Conservation (phyloP, 2,329 filamentous ascomycete species). For the Penicillium aurantiogriseum region DNA sequence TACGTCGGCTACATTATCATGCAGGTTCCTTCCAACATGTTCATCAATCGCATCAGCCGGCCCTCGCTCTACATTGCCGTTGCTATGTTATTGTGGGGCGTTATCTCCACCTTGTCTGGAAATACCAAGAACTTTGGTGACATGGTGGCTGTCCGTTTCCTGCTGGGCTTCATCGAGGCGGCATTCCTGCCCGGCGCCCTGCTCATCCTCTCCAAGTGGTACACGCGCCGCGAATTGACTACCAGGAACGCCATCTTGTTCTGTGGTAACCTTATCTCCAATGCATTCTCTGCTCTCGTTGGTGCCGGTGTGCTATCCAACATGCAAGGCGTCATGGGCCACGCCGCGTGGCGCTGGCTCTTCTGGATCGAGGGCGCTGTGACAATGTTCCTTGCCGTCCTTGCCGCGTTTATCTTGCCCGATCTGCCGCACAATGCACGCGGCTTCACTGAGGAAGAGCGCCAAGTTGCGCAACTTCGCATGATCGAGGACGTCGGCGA, state of each 20-base stretch:
- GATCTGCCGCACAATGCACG: constrained; percentile 57
- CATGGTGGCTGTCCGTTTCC: constrained; percentile 40
- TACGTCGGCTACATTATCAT: constrained; percentile 50
- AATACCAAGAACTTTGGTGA: constrained; percentile 36
- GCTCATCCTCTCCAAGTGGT: constrained; percentile 49
- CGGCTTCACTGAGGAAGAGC: constrained; percentile 47
- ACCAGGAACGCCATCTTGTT: constrained; percentile 49
- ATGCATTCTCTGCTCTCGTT: constrained; percentile 48
- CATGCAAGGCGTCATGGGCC: constrained; percentile 42
- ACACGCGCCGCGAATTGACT: constrained; percentile 47
- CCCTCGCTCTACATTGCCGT: constrained; percentile 47
- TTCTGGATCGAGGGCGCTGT: constrained; percentile 56
- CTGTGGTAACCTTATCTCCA: constrained; percentile 48
- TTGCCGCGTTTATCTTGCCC: constrained; percentile 42
- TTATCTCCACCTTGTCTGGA: constrained; percentile 59
- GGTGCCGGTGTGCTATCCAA: constrained; percentile 47
- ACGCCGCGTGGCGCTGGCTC: constrained; percentile 49
- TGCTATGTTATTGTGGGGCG: constrained; percentile 57
- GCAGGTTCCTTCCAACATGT: constrained; percentile 49
- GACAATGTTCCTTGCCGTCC: constrained; percentile 43
- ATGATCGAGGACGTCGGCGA: constrained; percentile 60
- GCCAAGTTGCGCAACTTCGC: constrained; percentile 52
- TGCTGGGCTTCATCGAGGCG: constrained; percentile 41
- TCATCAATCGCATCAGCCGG: constrained; percentile 47
- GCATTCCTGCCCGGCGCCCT: constrained; percentile 41